Conservation (phyloP, 1,139 yeast genomes). For the Geotrichum europaeum region DNA sequence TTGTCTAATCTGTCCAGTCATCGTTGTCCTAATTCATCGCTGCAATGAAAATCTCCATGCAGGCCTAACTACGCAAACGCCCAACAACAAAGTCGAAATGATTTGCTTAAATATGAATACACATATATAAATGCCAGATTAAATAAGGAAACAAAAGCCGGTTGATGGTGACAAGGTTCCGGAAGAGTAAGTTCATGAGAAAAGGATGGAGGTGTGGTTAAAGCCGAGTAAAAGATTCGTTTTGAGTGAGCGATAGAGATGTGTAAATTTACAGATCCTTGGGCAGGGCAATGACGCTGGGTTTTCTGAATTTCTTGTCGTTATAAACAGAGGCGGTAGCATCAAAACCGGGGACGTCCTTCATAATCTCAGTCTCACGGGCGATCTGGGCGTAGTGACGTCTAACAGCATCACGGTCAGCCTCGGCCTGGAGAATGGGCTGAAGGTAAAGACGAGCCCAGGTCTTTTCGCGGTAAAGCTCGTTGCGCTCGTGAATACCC, state of each 20-base stretch:
- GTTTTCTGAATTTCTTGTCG: slow-evolving; percentile 39
- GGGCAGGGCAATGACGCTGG: slow-evolving; percentile 32
- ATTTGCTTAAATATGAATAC: slow-evolving; percentile 3
- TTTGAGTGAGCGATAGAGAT: not conserved
- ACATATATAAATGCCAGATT: slow-evolving; percentile 9
- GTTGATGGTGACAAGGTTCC: not conserved
- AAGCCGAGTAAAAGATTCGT: not conserved
- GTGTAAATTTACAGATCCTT: slow-evolving; percentile 20
- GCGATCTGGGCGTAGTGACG: slow-evolving; percentile 61
- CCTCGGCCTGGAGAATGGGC: slow-evolving; percentile 76
- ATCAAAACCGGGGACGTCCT: slow-evolving; percentile 54
- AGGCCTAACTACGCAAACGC: not conserved
- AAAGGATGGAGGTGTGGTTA: not conserved
- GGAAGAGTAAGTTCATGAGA: not conserved
- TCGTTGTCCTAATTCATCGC: no score
- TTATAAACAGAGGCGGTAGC: slow-evolving; percentile 45
- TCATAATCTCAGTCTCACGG: slow-evolving; percentile 62
- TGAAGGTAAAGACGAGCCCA: slow-evolving; percentile 73
- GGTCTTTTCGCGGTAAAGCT: slow-evolving; percentile 65
- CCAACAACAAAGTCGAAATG: not conserved
- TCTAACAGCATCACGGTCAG: slow-evolving; percentile 73
- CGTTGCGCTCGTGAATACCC: slow-evolving; percentile 71
- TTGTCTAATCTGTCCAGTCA: no score
- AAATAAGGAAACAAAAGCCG: slow-evolving; percentile 2
- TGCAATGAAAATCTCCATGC: no score